Base-by-base conservation (phyloP, 257 asterid species). In the Jacaranda copaia region DNA sequence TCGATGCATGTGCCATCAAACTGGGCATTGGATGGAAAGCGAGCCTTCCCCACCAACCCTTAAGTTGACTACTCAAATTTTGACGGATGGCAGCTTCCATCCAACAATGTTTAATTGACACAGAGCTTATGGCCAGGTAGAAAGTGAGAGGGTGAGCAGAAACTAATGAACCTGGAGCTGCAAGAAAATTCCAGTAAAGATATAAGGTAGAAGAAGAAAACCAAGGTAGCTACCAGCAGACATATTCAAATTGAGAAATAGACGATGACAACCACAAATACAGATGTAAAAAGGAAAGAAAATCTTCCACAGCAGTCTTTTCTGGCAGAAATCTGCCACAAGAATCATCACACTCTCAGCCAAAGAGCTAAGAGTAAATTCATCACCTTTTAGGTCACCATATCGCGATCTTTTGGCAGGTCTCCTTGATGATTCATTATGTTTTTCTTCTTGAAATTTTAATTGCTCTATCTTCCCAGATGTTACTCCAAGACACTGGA, bases 31-130 rank as follows among this genome's bases (percentile, higher is more conserved):
- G 88, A 70, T 32, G 77, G 82, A 85, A 85, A 55, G 75, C 89
- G 69, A 88, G 85, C 60, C 87, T 78, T 46, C 88, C 88, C 89
- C 87, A 84, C 93, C 89, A 88, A 55, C 90, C 90, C 49, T 42
- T 70, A 15, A 86, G 74, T 70, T 80, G 76, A 65, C 49, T 53
- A 70, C 72, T 76, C 64, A 86, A 60, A 65, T 80, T 76, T 65
- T 75, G 79, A 65, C 62, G 61, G 53, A 75, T 12, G 20, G 84
- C 79, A 61, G 78, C 76, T 1, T 6, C 40, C 61, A 69, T 63
- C 89, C 85, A 84, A 51, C 80, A 61, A 72, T 73, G 48, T 48
- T 48, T 45, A n/a, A 43, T 16, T 58, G 76, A 55, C 78, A 64
- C 72, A 45, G 61, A 66, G 14, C 86, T 48, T 67, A 57, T 60